These are phyloP conservation scores for Santalum album DNA, from an alignment of 164 flowering plant genomes.

Conservation along the genomic window DNA sequence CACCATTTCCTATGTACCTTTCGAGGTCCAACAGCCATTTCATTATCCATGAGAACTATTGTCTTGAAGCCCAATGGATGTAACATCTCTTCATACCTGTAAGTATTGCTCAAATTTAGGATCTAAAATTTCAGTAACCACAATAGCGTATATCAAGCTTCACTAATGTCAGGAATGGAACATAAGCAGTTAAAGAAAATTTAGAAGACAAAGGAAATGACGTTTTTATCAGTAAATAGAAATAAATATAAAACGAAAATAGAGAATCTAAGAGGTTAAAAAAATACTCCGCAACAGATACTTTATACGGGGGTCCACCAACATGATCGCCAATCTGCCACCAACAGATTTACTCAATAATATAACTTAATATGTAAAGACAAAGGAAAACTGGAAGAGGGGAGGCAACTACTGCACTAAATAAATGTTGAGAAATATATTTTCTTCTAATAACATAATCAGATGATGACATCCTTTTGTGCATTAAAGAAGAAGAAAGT, in stretches of 20 bases:
- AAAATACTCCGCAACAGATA: constrained; percentile 56
- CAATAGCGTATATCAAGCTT: background rate
- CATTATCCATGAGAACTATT: constrained; percentile 45
- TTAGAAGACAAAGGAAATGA: no score
- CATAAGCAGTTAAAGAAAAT: background rate
- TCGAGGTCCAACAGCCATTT: constrained; percentile 49
- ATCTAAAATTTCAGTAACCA: no score
- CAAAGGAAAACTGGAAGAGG: no score
- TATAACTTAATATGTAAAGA: background rate
- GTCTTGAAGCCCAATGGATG: constrained; percentile 58
- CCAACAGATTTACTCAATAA: constrained; percentile 6
- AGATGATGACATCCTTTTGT: no score
- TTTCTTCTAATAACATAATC: no score
- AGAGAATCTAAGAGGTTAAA: constrained; percentile 2
- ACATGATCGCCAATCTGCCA: constrained; percentile 55
- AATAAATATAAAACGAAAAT: background rate
- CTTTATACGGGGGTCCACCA: constrained; percentile 79
- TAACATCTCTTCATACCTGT: constrained; percentile 64
- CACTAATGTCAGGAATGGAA: background rate
- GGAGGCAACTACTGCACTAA: no score
- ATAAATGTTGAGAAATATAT: no score
- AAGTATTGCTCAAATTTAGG: no score
- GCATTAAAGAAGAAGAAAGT: constrained; percentile 1
- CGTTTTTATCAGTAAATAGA: no score
- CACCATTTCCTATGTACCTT: constrained; percentile 29